A percentile compares a stretch with the other conserved stretches of the same genome.
Conservation (phyloP, 2,329 filamentous ascomycete species). For the Chalaropsis ovoidea region DNA sequence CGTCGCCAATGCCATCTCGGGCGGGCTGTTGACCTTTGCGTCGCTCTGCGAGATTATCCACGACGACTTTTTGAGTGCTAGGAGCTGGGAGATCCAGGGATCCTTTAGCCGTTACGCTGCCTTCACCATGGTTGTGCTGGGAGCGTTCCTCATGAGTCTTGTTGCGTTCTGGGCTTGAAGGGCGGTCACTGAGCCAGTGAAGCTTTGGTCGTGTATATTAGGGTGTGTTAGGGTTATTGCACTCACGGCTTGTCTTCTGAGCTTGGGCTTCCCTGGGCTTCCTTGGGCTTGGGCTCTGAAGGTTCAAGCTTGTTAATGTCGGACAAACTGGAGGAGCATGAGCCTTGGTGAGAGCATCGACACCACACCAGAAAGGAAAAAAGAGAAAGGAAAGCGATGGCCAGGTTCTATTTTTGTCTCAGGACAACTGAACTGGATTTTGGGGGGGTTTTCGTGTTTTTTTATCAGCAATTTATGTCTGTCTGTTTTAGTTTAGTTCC, state of each 20-base stretch:
- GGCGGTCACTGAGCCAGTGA: background rate
- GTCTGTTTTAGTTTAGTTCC: no score
- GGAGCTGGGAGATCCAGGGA: slow-evolving; percentile 48
- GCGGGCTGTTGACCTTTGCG: slow-evolving; percentile 60
- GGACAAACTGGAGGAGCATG: slow-evolving; percentile 6
- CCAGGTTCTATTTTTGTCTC: background rate
- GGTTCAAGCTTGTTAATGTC: background rate
- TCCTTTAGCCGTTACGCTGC: slow-evolving; percentile 46
- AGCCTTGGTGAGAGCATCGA: background rate
- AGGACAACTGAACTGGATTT: no score
- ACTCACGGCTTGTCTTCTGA: no score
- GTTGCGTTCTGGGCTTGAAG: slow-evolving; percentile 52
- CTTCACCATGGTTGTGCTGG: slow-evolving; percentile 47
- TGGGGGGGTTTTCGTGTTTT: no score
- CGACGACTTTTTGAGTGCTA: slow-evolving; percentile 60
- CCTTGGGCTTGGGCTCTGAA: background rate
- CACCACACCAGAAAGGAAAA: background rate
- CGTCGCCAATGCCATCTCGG: slow-evolving; percentile 63
- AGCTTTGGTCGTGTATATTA: background rate
- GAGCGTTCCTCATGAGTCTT: slow-evolving; percentile 53
- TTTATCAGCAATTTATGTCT: no score
- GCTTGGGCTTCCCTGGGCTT: background rate
- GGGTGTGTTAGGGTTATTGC: background rate
- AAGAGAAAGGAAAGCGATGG: background rate
- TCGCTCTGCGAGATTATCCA: slow-evolving; percentile 61